These are phyloP conservation scores for Pleurotus giganteus DNA, from an alignment of 768 basidiomycete species.

Conservation along the genomic window DNA sequence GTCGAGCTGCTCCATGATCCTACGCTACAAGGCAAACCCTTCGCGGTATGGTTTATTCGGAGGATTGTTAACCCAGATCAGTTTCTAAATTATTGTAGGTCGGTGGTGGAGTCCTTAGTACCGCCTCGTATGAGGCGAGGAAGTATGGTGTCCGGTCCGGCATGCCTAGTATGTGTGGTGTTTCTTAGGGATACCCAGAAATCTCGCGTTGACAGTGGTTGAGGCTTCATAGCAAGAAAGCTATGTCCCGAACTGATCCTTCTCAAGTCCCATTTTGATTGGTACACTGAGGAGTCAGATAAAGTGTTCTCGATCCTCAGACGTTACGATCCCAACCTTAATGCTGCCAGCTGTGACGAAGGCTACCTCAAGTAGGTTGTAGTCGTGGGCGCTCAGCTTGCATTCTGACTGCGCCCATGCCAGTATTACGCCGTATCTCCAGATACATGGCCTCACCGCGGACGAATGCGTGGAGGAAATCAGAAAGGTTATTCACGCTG, in stretches of 20 bases:
- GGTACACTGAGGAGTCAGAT: slow-evolving; percentile 69
- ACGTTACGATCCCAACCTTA: slow-evolving; percentile 77
- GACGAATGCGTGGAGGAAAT: slow-evolving; percentile 80
- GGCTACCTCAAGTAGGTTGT: slow-evolving; percentile 81
- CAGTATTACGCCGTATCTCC: slow-evolving; percentile 84
- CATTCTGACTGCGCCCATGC: slow-evolving; percentile 5
- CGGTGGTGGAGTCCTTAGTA: slow-evolving; percentile 79
- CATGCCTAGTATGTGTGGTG: slow-evolving; percentile 71
- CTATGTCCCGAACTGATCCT: slow-evolving; percentile 88
- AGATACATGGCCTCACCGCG: slow-evolving; percentile 57
- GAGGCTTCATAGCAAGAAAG: slow-evolving; percentile 90
- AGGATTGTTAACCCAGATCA: background rate
- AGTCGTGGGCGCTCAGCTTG: background rate
- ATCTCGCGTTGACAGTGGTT: background rate
- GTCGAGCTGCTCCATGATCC: slow-evolving; percentile 73
- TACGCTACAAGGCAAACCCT: slow-evolving; percentile 65
- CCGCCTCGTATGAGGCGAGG: slow-evolving; percentile 90
- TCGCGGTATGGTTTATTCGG: slow-evolving; percentile 44
- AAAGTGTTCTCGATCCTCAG: slow-evolving; percentile 68
- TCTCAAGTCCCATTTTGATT: slow-evolving; percentile 52
- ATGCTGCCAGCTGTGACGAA: slow-evolving; percentile 80
- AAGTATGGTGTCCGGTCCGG: slow-evolving; percentile 91
- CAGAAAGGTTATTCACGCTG: slow-evolving; percentile 65
- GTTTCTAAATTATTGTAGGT: slow-evolving; percentile 44
- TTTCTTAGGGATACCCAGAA: background rate